Conservation (phyloP, 2,329 filamentous ascomycete genomes). For the Arthrobotrys megalospora region DNA sequence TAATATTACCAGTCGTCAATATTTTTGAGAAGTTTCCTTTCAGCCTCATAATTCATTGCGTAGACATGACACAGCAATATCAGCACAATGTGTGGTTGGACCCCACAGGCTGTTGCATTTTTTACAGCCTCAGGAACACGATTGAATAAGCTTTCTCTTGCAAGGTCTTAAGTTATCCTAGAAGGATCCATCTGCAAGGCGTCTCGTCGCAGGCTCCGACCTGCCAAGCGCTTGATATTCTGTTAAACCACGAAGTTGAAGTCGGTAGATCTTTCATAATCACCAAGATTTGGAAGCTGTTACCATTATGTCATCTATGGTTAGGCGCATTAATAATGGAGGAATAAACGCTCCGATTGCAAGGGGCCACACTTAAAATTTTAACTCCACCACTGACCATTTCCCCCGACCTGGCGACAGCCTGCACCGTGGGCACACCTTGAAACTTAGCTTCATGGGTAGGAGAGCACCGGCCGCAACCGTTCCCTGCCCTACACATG, state of each 20-base stretch:
- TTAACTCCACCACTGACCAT: conserved; percentile 35
- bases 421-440: neutral
- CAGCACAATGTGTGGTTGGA: conserved; percentile 1
- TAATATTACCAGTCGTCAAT: neutral
- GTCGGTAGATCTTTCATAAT: conserved; percentile 43
- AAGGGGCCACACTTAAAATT: conserved; percentile 6
- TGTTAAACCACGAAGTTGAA: conserved; percentile 19
- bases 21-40: neutral
- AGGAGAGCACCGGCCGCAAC: conserved; percentile 1
- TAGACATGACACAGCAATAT: neutral
- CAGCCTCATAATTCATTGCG: conserved; percentile 9
- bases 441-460: conserved; percentile 16
- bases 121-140: conserved; percentile 44
- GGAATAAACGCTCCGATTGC: conserved; percentile 41
- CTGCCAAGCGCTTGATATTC: conserved; percentile 9
- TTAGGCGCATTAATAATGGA: conserved; percentile 14
- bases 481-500: conserved; percentile 11
- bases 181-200: conserved; percentile 40
- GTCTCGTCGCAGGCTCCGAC: conserved; percentile 28
- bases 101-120: conserved; percentile 27
- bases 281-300: conserved; percentile 16
- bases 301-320: conserved; percentile 41
- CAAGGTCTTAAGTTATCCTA: conserved; percentile 32
- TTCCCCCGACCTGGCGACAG: conserved; percentile 12
- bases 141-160: conserved; percentile 39